Percentiles rank a stretch among this genome's conserved stretches.
phyloP scores from a whole-genome alignment of 2,329 filamentous ascomycete species.

The Penicillium sp. region DNA sequence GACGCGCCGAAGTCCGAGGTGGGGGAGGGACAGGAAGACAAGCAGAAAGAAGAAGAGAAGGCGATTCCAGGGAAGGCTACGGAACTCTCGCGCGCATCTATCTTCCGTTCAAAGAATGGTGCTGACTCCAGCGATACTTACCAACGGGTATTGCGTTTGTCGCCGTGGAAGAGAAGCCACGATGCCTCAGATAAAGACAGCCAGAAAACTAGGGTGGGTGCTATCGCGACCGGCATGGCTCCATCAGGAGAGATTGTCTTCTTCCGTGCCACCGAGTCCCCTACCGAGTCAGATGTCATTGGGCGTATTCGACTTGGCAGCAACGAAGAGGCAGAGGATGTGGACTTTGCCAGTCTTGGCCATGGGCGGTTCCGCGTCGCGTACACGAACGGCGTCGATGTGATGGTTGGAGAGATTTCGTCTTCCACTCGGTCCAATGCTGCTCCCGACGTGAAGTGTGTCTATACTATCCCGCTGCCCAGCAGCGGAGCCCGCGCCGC shows the following conservation, averaged over 20 bases:
- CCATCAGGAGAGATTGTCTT: constrained; percentile 74
- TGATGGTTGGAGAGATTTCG: constrained; percentile 64
- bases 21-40: constrained; percentile 17
- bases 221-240: constrained; percentile 73
- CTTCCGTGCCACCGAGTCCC: constrained; percentile 64
- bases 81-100: constrained; percentile 50
- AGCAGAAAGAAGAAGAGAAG: constrained; percentile 10
- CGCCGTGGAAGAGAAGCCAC: constrained; percentile 44
- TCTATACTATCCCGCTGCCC: constrained; percentile 44
- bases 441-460: constrained; percentile 31
- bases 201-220: constrained; percentile 65
- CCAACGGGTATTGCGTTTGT: constrained; percentile 58
- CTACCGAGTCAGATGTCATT: constrained; percentile 53
- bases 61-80: constrained; percentile 37
- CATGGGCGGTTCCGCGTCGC: constrained; percentile 62
- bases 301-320: constrained; percentile 52
- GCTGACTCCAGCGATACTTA: constrained; percentile 52
- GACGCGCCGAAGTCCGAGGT: constrained; percentile 5
- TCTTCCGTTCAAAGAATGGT: constrained; percentile 47
- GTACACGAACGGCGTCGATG: constrained; percentile 73
- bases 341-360: constrained; percentile 39
- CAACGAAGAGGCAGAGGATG: constrained; percentile 52
- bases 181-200: constrained; percentile 28
- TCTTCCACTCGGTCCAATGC: constrained; percentile 48
- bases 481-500: constrained; percentile 30